Evolutionary conservation across 805 yeast genomes (phyloP).

Genomic region (Candida morakotiae): DNA sequence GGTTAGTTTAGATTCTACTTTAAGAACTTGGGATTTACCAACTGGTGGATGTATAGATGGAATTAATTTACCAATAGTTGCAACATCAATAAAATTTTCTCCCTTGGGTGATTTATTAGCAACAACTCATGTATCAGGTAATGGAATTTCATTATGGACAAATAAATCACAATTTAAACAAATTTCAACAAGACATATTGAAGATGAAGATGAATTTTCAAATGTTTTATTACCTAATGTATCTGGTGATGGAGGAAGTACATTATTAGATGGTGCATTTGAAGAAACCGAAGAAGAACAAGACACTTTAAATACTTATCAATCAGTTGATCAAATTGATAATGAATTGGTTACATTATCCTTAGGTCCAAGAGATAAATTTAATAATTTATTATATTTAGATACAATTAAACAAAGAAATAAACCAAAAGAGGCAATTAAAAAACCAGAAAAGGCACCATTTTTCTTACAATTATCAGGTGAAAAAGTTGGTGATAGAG

Average conservation of each 20-base stretch:
- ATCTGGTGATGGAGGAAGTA: slow-evolving; percentile 72
- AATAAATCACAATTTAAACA: slow-evolving; percentile 81
- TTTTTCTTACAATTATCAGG: slow-evolving; percentile 75
- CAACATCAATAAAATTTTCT: slow-evolving; percentile 74
- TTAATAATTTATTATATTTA: slow-evolving; percentile 72
- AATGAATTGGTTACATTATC: slow-evolving; percentile 68
- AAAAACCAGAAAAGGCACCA: slow-evolving; percentile 73
- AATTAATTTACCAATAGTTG: slow-evolving; percentile 70
- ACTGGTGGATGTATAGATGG: slow-evolving; percentile 97
- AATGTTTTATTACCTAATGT: slow-evolving; percentile 64
- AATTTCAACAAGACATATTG: slow-evolving; percentile 69
- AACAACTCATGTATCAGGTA: slow-evolving; percentile 85
- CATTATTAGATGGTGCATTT: slow-evolving; percentile 76
- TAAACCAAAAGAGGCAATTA: slow-evolving; percentile 85
- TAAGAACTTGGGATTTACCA: slow-evolving; percentile 96
- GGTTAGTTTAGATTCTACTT: slow-evolving; percentile 76
- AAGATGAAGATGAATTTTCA: slow-evolving; percentile 70
- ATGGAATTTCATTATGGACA: slow-evolving; percentile 91
- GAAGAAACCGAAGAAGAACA: slow-evolving; percentile 34
- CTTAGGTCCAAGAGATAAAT: slow-evolving; percentile 70
- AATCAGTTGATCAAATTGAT: slow-evolving; percentile 60
- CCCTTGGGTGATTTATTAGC: slow-evolving; percentile 89
- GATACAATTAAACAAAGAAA: slow-evolving; percentile 83
- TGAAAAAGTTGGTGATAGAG: slow-evolving; percentile 67
- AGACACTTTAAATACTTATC: slow-evolving; percentile 32